These are phyloP conservation scores for Berberis thunbergii DNA, from an alignment of 164 flowering plant genomes.

Conservation along the genomic window DNA sequence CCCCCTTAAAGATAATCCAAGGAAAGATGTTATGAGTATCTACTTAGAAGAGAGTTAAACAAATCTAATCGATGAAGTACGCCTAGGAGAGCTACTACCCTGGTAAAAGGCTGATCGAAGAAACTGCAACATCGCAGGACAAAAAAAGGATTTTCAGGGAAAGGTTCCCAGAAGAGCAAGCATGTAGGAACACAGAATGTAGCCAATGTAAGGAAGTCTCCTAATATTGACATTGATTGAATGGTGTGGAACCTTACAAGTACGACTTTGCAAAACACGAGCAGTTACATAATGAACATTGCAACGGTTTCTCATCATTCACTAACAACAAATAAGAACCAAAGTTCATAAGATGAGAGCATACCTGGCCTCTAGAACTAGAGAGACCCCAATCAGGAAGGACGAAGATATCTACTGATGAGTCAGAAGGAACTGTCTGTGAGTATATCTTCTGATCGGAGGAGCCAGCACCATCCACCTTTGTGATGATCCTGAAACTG, in stretches of 20 bases:
- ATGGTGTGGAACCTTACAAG: neutral
- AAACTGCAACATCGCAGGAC: no score
- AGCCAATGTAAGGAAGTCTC: no score
- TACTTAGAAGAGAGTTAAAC: no score
- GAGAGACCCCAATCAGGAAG: constrained; percentile 27
- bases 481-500: constrained; percentile 52
- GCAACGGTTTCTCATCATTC: neutral
- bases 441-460: constrained; percentile 87
- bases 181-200: no score
- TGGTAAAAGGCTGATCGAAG: no score
- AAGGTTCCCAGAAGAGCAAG: no score
- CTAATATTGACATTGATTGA: neutral
- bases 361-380: constrained; percentile 35
- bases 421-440: constrained; percentile 58
- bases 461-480: constrained; percentile 53
- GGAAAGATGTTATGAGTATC: no score
- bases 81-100: no score
- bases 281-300: neutral
- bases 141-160: no score
- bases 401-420: constrained; percentile 31
- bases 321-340: neutral
- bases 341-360: neutral
- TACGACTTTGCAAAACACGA: neutral
- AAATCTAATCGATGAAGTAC: no score
- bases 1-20: no score